Base-by-base conservation (phyloP, 768 basidiomycete species). In the Neoboletus magnificus region DNA sequence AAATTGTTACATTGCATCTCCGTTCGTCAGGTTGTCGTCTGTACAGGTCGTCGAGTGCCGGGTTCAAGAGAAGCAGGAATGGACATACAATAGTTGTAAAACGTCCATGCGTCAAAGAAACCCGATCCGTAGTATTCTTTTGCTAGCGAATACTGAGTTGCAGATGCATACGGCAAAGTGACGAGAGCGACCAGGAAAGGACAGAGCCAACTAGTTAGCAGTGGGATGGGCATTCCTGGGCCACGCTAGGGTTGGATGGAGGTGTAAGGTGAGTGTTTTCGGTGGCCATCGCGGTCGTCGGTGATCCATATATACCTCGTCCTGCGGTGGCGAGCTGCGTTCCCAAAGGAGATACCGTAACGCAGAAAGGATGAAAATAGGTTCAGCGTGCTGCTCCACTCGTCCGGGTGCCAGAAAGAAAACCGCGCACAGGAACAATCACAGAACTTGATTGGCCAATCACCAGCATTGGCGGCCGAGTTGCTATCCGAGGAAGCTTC, bases 21-120 rank as follows among this genome's bases (percentile, higher is more conserved):
- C 85, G 54, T 84, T 84, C 18, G 86, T 89, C 4, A 87, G 72
- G 60, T 89, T 86, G 67, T 90, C 88, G 55, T 76, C 84, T 88
- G 58, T 35, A 11, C 44, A 35, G 25, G 10, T 1, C 32, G 42
- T 59, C 29, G 22, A 49, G 50, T 39, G 46, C 36, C 20, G 32
- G 25, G 36, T 33, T 16, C 33, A 20, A 23, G 10, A n/a, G 29
- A 37, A 54, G 33, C 11, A n/a, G 4, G 52, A 27, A 25, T 16
- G 36, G 25, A 73, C 79, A 54, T 58, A 82, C 85, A 80, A 57
- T 81, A 58, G 46, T 80, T 74, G 57, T 82, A 88, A 65, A 83
- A 87, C n/a, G 74, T 71, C 86, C 86, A 89, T 12, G 76, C 78
- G 50, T 88, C 72, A 59, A 89, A 89, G 68, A 89, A 89, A 7